A percentile compares a stretch with the other conserved stretches of the same genome.
Conservation (phyloP, 768 basidiomycete genomes). For the Amanita inopinata region DNA sequence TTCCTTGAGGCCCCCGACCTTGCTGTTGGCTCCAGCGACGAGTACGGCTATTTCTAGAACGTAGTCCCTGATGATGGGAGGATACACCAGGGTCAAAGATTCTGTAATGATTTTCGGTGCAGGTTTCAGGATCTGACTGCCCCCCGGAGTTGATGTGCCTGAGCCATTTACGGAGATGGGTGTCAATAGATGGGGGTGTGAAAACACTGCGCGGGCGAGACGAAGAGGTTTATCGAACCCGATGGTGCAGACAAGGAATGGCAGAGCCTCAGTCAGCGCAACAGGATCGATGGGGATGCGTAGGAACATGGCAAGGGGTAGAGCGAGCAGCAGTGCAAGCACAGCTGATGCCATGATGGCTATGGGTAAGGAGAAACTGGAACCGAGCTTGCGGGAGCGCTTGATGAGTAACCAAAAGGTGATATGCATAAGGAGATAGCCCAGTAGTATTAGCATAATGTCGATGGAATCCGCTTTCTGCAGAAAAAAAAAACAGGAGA, state of each 20-base stretch:
- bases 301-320: slow-evolving; percentile 65
- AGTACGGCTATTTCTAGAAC: slow-evolving; percentile 87
- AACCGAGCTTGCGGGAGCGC: slow-evolving; percentile 79
- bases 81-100: slow-evolving; percentile 70
- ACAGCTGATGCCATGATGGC: slow-evolving; percentile 75
- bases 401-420: slow-evolving; percentile 90
- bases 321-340: slow-evolving; percentile 76
- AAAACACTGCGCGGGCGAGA: slow-evolving; percentile 83
- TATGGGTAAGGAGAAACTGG: slow-evolving; percentile 42
- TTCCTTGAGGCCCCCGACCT: slow-evolving; percentile 83
- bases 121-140: slow-evolving; percentile 41
- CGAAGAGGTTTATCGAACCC: slow-evolving; percentile 97
- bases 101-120: slow-evolving; percentile 80
- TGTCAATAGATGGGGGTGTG: slow-evolving; percentile 57
- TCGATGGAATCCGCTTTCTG: slow-evolving; percentile 94
- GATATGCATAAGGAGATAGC: slow-evolving; percentile 91
- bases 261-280: slow-evolving; percentile 87
- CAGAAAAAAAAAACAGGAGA: slow-evolving; percentile 10
- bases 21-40: slow-evolving; percentile 75
- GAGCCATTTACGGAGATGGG: slow-evolving; percentile 20
- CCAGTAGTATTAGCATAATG: slow-evolving; percentile 87
- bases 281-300: slow-evolving; percentile 88
- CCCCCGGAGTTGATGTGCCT: slow-evolving; percentile 14
- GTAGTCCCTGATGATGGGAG: slow-evolving; percentile 86
- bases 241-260: slow-evolving; percentile 95